These are phyloP conservation scores for Trametes cingulata DNA, from an alignment of 768 basidiomycete species.

Conservation along the genomic window DNA sequence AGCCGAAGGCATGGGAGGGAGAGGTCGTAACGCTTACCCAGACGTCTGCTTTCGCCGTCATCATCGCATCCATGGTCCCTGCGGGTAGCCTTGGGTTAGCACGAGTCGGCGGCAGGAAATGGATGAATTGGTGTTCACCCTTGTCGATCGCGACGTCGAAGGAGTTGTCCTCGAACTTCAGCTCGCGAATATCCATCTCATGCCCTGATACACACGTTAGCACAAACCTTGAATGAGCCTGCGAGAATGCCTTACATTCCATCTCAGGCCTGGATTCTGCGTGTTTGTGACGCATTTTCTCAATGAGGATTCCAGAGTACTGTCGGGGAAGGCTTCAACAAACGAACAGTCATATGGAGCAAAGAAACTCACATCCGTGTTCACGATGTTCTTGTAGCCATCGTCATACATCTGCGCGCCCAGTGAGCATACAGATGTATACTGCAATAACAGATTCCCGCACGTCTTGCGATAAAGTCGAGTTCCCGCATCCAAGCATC, in stretches of 20 bases:
- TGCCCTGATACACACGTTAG: conserved; percentile 50
- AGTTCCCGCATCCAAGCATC: conserved; percentile 87
- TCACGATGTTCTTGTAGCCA: conserved; percentile 78
- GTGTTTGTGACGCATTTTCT: conserved; percentile 68
- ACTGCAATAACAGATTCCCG: not conserved
- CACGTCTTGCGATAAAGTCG: conserved; percentile 77
- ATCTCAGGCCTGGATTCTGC: conserved; percentile 55
- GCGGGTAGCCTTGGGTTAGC: not conserved
- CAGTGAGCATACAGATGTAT: not conserved
- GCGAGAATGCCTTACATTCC: conserved; percentile 52
- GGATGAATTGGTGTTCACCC: conserved; percentile 39
- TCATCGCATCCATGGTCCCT: conserved; percentile 90
- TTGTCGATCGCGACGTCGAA: conserved; percentile 89
- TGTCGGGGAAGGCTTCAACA: conserved; percentile 28
- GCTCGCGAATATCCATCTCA: conserved; percentile 78
- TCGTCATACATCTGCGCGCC: conserved; percentile 80
- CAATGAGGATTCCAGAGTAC: conserved; percentile 77
- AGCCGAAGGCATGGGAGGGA: not conserved
- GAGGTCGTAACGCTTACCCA: conserved; percentile 54
- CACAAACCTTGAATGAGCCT: not conserved
- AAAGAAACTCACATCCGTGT: conserved; percentile 62
- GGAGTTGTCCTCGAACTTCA: conserved; percentile 56
- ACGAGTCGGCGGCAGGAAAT: not conserved
- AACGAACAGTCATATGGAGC: not conserved
- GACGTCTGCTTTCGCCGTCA: conserved; percentile 78